Conservation (phyloP, 2,329 filamentous ascomycete species). For the Microsporum ferrugineum region DNA sequence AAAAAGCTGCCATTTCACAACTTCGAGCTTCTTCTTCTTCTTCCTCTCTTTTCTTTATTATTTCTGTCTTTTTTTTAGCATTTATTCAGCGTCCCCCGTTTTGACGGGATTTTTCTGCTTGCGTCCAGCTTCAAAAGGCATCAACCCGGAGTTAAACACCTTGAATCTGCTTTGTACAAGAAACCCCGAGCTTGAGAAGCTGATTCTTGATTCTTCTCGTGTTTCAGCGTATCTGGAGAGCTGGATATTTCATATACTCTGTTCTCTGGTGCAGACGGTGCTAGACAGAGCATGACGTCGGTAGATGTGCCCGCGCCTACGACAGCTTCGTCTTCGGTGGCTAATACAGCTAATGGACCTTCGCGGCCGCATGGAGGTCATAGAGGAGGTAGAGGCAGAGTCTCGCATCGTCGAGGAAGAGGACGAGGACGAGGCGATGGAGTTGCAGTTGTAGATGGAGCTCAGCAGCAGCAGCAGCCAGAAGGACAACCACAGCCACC, state of each 20-base stretch:
- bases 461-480: background rate
- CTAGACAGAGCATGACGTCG: background rate
- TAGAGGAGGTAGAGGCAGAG: slow-evolving; percentile 6
- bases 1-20: background rate
- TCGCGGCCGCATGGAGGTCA: background rate
- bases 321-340: background rate
- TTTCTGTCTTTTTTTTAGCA: background rate
- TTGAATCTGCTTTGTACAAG: background rate
- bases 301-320: background rate
- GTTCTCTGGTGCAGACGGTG: background rate
- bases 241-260: background rate
- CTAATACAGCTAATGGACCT: background rate
- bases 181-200: background rate
- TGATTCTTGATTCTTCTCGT: background rate
- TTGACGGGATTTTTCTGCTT: background rate
- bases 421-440: background rate
- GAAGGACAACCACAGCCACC: background rate
- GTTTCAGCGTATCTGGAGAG: background rate
- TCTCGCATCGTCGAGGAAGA: background rate
- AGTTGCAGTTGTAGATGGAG: background rate
- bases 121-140: background rate
- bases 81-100: background rate
- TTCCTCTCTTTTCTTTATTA: background rate
- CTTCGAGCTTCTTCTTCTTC: background rate
- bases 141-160: background rate